These are phyloP conservation scores for Dryas alaskensis DNA, from an alignment of 306 rosid genomes.

Conservation along the genomic window DNA sequence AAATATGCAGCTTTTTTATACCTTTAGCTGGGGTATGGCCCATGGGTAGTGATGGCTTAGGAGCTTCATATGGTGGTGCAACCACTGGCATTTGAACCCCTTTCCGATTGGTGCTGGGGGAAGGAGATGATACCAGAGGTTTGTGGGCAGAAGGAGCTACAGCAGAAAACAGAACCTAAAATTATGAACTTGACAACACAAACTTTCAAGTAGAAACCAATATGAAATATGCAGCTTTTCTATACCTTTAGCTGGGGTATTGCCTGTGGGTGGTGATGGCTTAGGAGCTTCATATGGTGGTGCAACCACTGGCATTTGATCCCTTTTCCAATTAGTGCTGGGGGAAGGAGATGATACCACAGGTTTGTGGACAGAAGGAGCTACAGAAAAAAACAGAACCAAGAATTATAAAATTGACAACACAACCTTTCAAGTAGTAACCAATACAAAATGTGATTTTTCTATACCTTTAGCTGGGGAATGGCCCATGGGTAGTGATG, in stretches of 20 bases:
- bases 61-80: constrained; percentile 25
- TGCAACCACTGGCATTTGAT: constrained; percentile 22
- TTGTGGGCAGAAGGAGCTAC: constrained; percentile 10
- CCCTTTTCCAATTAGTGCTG: constrained; percentile 9
- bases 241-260: constrained; percentile 27
- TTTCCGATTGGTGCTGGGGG: constrained; percentile 14
- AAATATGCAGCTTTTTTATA: constrained; percentile 1
- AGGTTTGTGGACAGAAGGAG: no score
- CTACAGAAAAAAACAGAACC: no score
- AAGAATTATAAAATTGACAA: no score
- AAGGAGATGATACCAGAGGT: constrained; percentile 17
- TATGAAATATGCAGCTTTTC: not conserved
- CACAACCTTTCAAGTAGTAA: no score
- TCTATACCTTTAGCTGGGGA: constrained; percentile 26
- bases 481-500: constrained; percentile 14
- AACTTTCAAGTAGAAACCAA: not conserved
- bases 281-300: constrained; percentile 29
- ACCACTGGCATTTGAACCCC: constrained; percentile 12
- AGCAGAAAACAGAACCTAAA: not conserved
- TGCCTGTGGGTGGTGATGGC: constrained; percentile 11
- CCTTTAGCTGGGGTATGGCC: constrained; percentile 22
- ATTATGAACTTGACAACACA: not conserved
- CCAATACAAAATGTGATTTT: not conserved
- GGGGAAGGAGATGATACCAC: constrained; percentile 43
- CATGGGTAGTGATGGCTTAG: constrained; percentile 23